Evolutionary conservation across 208 protist species (phyloP).

Genomic region (Kentomonas sorsogonicus): DNA sequence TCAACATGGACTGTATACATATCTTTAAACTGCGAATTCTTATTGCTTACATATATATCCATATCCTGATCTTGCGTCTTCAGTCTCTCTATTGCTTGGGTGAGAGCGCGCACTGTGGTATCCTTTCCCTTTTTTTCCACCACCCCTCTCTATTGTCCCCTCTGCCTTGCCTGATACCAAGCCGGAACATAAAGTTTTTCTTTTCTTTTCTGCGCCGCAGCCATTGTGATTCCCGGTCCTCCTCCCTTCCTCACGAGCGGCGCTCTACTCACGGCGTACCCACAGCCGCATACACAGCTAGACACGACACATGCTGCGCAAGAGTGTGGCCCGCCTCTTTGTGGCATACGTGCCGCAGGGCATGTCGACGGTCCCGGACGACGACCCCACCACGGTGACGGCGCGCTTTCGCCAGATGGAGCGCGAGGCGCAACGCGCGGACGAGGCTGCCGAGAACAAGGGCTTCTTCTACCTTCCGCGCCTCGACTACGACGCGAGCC

Average conservation of each 20-base stretch:
- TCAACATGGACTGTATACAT: too few species aligned
- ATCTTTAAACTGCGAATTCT: too few species aligned
- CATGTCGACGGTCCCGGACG: too few species aligned
- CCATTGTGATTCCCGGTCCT: not conserved
- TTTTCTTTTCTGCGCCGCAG: not conserved
- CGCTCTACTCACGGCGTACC: not conserved
- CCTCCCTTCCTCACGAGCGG: not conserved
- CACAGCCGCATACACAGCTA: constrained; percentile 1
- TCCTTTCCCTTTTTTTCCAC: constrained; percentile 7
- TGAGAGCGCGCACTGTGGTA: too few species aligned
- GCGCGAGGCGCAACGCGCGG: constrained; percentile 27
- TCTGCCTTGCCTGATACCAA: not conserved
- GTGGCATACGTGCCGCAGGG: constrained; percentile 61
- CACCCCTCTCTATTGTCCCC: not conserved
- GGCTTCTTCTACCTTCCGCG: constrained; percentile 73
- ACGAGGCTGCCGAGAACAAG: constrained; percentile 33
- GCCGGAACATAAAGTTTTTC: not conserved
- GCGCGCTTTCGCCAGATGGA: constrained; percentile 70
- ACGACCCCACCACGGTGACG: constrained; percentile 35
- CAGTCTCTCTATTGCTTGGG: too few species aligned
- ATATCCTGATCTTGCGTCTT: too few species aligned
- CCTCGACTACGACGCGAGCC: constrained; percentile 50
- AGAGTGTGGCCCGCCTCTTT: constrained; percentile 30
- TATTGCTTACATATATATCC: too few species aligned
- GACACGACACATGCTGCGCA: constrained; percentile 34